Percentiles rank a stretch among this genome's conserved stretches.
Conservation (phyloP, 108 stramenopile species). For the Pseudonitzschia delicatissima region DNA sequence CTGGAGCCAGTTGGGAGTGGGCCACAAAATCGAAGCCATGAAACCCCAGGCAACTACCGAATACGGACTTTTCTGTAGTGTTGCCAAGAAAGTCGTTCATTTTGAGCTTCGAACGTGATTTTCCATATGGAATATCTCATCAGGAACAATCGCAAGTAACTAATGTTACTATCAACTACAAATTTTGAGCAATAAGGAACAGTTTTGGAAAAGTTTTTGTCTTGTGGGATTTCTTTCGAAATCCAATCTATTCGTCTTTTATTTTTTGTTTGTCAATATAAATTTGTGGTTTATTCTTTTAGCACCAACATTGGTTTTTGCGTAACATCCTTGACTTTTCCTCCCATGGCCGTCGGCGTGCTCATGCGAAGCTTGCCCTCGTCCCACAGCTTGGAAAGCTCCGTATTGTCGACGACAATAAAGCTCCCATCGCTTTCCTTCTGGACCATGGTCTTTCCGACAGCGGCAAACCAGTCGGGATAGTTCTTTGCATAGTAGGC, state of each 20-base stretch:
- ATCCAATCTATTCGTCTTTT: not conserved
- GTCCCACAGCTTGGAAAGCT: slow-evolving; percentile 46
- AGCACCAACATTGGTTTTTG: slow-evolving; percentile 80
- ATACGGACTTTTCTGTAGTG: not conserved
- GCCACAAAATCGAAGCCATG: not conserved
- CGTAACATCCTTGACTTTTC: slow-evolving; percentile 66
- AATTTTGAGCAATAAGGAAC: no score
- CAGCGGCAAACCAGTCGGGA: slow-evolving; percentile 67
- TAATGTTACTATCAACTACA: not conserved
- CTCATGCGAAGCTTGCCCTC: slow-evolving; percentile 55
- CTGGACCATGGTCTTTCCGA: slow-evolving; percentile 62
- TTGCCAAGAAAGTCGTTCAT: not conserved
- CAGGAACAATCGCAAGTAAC: not conserved
- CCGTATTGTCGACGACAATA: slow-evolving; percentile 44
- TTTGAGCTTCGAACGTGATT: not conserved
- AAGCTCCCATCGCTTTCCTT: slow-evolving; percentile 67
- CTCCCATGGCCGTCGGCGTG: slow-evolving; percentile 61
- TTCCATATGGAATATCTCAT: not conserved
- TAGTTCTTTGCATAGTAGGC: slow-evolving; percentile 89
- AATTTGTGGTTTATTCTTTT: slow-evolving; percentile 36
- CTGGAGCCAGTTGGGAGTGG: not conserved
- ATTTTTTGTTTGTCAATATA: not conserved
- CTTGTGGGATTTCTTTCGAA: no score
- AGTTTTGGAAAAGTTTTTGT: no score
- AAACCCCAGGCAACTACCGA: not conserved